Conservation (phyloP, 225 moss, liverwort and hornwort species). For the Asterella californica region DNA sequence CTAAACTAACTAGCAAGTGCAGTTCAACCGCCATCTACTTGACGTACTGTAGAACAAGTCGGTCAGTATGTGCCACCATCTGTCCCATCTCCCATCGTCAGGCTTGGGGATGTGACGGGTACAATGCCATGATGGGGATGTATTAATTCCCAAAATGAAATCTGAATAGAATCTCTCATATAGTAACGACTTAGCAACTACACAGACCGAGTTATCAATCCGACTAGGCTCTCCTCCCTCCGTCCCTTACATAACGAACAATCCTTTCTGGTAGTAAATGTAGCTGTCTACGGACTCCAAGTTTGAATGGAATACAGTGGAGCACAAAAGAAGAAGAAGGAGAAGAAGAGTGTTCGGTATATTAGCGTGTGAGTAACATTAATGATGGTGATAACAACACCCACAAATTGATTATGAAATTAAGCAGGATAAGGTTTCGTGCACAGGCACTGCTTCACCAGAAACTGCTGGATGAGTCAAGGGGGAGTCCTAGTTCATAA, state of each 20-base stretch:
- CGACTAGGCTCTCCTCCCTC: not conserved
- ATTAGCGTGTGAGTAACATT: not conserved
- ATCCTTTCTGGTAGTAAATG: not conserved
- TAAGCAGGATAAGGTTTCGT: not conserved
- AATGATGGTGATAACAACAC: not conserved
- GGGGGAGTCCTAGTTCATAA: too few species aligned
- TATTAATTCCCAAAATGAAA: not conserved
- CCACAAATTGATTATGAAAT: not conserved
- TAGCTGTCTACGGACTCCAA: not conserved
- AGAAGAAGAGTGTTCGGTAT: not conserved
- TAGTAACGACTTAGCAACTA: not conserved
- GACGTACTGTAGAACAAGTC: too few species aligned
- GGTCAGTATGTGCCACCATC: too few species aligned
- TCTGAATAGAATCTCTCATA: not conserved
- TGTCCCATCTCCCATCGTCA: too few species aligned
- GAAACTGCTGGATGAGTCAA: not conserved
- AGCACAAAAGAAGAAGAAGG: not conserved
- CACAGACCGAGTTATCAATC: not conserved
- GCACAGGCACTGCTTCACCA: not conserved
- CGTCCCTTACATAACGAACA: not conserved
- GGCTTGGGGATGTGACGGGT: too few species aligned
- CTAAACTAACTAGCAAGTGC: too few species aligned
- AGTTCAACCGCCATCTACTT: too few species aligned
- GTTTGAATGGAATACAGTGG: not conserved
- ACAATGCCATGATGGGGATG: not conserved